Evolutionary conservation across 2,329 filamentous ascomycete species (phyloP).

Genomic region (Penicillium sp.): DNA sequence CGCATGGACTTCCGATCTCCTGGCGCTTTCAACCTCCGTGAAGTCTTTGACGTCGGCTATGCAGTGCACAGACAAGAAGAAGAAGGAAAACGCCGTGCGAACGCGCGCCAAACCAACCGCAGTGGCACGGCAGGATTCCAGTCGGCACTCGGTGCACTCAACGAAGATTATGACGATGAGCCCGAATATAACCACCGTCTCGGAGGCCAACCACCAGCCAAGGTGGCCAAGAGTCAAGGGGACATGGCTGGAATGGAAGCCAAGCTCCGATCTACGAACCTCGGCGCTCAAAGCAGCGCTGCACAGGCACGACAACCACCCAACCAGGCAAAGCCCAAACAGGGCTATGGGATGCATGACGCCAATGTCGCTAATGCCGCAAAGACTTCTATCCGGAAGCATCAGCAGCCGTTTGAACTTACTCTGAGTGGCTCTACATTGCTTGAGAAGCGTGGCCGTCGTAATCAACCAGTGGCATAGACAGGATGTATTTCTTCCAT

Average conservation of each 20-base stretch:
- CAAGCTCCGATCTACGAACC: conserved; percentile 78
- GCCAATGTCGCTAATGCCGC: conserved; percentile 79
- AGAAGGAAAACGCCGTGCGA: conserved; percentile 86
- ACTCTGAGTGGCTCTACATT: conserved; percentile 88
- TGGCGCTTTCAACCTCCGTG: conserved; percentile 88
- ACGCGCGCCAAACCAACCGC: conserved; percentile 69
- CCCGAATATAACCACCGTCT: conserved; percentile 54
- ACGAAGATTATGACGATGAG: conserved; percentile 63
- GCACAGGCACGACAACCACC: conserved; percentile 60
- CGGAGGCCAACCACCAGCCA: conserved; percentile 54
- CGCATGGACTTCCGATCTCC: conserved; percentile 93
- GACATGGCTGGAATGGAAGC: conserved; percentile 76
- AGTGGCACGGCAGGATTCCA: conserved; percentile 59
- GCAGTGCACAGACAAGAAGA: conserved; percentile 96
- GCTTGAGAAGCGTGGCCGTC: conserved; percentile 65
- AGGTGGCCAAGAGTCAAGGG: conserved; percentile 61
- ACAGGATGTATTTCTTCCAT: neutral
- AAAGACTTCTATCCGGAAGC: conserved; percentile 70
- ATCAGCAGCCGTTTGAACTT: conserved; percentile 85
- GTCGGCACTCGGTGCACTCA: conserved; percentile 62
- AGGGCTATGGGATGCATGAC: conserved; percentile 87
- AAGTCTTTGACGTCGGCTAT: conserved; percentile 98
- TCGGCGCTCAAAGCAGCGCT: conserved; percentile 61
- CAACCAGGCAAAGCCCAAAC: conserved; percentile 47
- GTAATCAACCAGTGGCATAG: conserved; percentile 33